Conservation (phyloP, 345 rosid genomes). For the Bruguiera sexangula region DNA sequence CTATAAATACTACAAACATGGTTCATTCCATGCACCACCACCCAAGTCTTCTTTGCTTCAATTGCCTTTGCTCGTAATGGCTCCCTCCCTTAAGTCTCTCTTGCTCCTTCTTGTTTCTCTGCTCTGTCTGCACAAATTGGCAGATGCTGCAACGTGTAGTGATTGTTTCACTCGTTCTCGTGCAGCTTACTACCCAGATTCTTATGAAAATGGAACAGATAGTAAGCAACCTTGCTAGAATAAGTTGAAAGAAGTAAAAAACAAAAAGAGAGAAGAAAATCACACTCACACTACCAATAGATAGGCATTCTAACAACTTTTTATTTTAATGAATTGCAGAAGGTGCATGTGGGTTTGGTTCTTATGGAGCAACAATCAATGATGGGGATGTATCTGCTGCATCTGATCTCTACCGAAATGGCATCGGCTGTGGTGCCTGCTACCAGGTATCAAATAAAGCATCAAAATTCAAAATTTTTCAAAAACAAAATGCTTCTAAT, state of each 20-base stretch:
- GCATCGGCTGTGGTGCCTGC: conserved; percentile 78
- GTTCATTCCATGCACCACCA: conserved; percentile 24
- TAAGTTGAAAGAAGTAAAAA: neutral
- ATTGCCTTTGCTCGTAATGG: conserved; percentile 28
- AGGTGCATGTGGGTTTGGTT: conserved; percentile 66
- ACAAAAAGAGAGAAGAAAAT: neutral
- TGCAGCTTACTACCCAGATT: conserved; percentile 56
- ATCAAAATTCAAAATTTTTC: neutral
- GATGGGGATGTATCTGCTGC: conserved; percentile 70
- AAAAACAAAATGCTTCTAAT: neutral
- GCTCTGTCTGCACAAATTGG: conserved; percentile 22
- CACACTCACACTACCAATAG: neutral
- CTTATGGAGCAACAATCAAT: conserved; percentile 63
- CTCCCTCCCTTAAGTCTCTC: conserved; percentile 29
- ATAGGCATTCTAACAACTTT: neutral
- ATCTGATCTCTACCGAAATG: conserved; percentile 54
- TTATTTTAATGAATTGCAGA: conserved; percentile 23
- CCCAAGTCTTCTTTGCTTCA: conserved; percentile 17
- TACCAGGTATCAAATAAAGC: conserved; percentile 44
- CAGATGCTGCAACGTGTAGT: conserved; percentile 44
- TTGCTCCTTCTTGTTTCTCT: conserved; percentile 23
- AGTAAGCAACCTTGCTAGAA: conserved; percentile 28
- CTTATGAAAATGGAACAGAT: conserved; percentile 50
- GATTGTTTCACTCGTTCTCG: conserved; percentile 50
- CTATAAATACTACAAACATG: conserved; percentile 43